A percentile compares a stretch with the other conserved stretches of the same genome.
phyloP scores from a whole-genome alignment of 148 eudicot species.

The Arctostaphylos glauca region DNA sequence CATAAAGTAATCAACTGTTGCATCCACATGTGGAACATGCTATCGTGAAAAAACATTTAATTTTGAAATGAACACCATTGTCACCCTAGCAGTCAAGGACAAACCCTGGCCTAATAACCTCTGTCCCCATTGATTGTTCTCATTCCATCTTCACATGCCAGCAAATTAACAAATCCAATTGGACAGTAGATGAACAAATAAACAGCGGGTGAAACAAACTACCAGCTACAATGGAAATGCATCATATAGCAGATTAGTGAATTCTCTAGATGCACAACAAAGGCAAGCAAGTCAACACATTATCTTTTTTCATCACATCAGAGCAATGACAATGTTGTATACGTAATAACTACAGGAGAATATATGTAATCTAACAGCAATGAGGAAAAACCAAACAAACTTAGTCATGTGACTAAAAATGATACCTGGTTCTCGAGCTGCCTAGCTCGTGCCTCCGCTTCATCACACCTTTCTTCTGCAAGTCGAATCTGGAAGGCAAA shows the following conservation, averaged over 20 bases:
- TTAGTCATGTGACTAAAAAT: background rate
- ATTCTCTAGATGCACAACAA: background rate
- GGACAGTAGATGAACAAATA: background rate
- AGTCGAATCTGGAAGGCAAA: slow-evolving; percentile 67
- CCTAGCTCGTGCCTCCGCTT: slow-evolving; percentile 86
- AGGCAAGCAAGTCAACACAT: background rate
- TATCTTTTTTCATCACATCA: background rate
- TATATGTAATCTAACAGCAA: background rate
- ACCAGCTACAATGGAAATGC: background rate
- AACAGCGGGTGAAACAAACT: background rate
- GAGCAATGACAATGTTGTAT: slow-evolving; percentile 5
- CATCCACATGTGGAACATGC: background rate
- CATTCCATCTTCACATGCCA: background rate
- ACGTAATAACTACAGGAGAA: background rate
- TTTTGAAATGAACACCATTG: background rate
- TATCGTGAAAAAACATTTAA: background rate
- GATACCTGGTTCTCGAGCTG: slow-evolving; percentile 88
- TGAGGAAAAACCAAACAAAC: background rate
- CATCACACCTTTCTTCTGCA: slow-evolving; percentile 80
- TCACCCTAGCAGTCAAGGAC: background rate
- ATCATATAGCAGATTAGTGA: background rate
- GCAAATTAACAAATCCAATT: background rate
- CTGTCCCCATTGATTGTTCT: background rate
- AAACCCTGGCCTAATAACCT: background rate
- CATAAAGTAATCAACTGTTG: background rate